phyloP scores from a whole-genome alignment of 805 yeast species.

The Nakazawaea ambrosiae region DNA sequence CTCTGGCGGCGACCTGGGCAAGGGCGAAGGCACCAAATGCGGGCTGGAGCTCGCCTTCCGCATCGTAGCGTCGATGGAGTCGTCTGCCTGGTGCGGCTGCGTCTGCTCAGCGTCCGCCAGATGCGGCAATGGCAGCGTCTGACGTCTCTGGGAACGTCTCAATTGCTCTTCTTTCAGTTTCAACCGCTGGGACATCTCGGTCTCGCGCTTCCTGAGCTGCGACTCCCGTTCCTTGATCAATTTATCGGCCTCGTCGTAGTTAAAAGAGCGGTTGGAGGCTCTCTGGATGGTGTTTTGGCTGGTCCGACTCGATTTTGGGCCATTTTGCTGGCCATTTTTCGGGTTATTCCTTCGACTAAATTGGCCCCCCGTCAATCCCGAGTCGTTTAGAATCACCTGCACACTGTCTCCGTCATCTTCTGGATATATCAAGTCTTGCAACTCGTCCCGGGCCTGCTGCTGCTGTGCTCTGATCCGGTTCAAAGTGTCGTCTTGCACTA shows the following conservation, averaged over 20 bases:
- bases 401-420: slow-evolving; percentile 6
- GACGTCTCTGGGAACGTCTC: not conserved
- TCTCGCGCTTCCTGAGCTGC: slow-evolving; percentile 1
- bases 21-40: slow-evolving; percentile 7
- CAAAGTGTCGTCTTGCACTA: slow-evolving; percentile 1
- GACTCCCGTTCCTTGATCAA: slow-evolving; percentile 3
- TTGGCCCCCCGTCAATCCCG: slow-evolving; percentile 8
- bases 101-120: not conserved
- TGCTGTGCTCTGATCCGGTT: not conserved
- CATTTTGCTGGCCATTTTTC: too few relatives aligned
- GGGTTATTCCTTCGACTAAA: too few relatives aligned
- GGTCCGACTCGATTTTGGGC: too few relatives aligned
- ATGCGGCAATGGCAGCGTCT: not conserved
- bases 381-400: slow-evolving; percentile 3
- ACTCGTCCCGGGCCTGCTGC: slow-evolving; percentile 1
- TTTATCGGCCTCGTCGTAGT: slow-evolving; percentile 3
- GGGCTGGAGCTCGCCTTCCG: slow-evolving; percentile 1
- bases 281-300: too few relatives aligned
- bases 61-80: slow-evolving; percentile 8
- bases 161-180: slow-evolving; percentile 8
- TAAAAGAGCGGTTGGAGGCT: not conserved
- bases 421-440: slow-evolving; percentile 1
- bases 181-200: slow-evolving; percentile 2
- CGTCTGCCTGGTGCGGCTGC: not conserved
- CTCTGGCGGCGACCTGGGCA: slow-evolving; percentile 8